Percentiles rank a stretch among this genome's conserved stretches.
Conservation (phyloP, 1,139 yeast genomes). For the Kurtzmaniella natalensis region DNA sequence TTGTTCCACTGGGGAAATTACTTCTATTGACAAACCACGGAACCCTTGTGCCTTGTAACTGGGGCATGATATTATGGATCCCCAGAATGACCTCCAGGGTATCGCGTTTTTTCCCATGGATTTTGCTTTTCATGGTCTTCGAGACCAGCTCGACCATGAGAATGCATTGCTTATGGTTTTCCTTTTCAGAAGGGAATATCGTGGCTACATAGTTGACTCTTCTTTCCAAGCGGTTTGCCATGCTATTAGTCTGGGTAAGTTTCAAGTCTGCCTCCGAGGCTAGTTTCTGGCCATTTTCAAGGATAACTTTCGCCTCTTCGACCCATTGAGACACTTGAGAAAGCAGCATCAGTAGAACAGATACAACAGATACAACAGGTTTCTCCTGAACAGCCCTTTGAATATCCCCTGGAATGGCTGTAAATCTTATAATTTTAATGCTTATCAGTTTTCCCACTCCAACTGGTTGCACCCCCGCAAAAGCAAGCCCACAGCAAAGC, state of each 20-base stretch:
- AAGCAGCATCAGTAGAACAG: too few relatives aligned
- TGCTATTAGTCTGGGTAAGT: constrained; percentile 21
- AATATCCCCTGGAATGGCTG: too few relatives aligned
- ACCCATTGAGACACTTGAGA: constrained; percentile 17
- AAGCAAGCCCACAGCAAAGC: too few relatives aligned
- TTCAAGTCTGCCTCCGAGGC: constrained; percentile 32
- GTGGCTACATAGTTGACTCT: constrained; percentile 16
- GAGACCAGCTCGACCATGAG: constrained; percentile 13
- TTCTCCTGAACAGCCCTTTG: too few relatives aligned
- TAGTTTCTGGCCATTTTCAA: constrained; percentile 26
- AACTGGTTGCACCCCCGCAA: too few relatives aligned
- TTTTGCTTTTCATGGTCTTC: not conserved
- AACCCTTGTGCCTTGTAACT: constrained; percentile 23
- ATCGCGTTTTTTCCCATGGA: constrained; percentile 1
- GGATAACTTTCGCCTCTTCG: constrained; percentile 25
- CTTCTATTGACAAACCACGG: constrained; percentile 23
- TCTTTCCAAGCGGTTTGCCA: constrained; percentile 21
- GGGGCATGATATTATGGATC: constrained; percentile 22
- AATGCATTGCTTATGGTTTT: constrained; percentile 13
- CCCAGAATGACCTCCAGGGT: constrained; percentile 20
- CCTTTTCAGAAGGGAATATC: constrained; percentile 17
- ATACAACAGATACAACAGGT: too few relatives aligned
- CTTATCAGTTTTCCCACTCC: too few relatives aligned
- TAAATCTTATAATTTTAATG: too few relatives aligned
- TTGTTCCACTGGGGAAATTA: not conserved